Percentiles rank a stretch among this genome's conserved stretches.
Conservation (phyloP, 148 eudicot genomes). For the Chenopodium quinoa region DNA sequence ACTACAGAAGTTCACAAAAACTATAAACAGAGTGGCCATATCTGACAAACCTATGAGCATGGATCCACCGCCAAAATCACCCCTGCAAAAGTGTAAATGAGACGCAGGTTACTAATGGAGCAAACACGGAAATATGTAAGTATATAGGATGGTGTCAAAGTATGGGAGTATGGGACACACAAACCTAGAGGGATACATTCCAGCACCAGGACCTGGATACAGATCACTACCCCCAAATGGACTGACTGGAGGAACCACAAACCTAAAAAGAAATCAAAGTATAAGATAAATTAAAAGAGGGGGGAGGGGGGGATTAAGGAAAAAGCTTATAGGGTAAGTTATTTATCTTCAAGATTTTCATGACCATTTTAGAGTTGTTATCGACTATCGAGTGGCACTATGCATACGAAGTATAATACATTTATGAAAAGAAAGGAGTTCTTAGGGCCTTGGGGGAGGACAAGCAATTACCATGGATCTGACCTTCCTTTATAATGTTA, state of each 20-base stretch:
- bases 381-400: no score
- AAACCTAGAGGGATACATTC: slow-evolving; percentile 78
- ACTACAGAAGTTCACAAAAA: background rate
- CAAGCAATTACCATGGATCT: background rate
- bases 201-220: slow-evolving; percentile 79
- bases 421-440: background rate
- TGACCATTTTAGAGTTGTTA: background rate
- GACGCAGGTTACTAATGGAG: background rate
- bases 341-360: background rate
- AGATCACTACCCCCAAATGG: slow-evolving; percentile 74
- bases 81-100: slow-evolving; percentile 41
- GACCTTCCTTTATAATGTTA: background rate
- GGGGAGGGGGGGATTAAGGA: no score
- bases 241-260: slow-evolving; percentile 54
- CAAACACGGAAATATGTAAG: background rate
- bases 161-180: slow-evolving; percentile 1
- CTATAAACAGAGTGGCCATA: background rate
- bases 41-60: slow-evolving; percentile 67
- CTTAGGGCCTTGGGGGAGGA: background rate
- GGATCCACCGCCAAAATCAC: slow-evolving; percentile 67
- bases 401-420: background rate
- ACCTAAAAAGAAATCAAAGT: slow-evolving; percentile 24
- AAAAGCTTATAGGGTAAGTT: background rate
- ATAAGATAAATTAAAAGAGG: no score
- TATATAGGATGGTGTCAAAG: slow-evolving; percentile 2